phyloP scores from a whole-genome alignment of 176 grass and related monocot genomes.

The Triticum timopheevii region DNA sequence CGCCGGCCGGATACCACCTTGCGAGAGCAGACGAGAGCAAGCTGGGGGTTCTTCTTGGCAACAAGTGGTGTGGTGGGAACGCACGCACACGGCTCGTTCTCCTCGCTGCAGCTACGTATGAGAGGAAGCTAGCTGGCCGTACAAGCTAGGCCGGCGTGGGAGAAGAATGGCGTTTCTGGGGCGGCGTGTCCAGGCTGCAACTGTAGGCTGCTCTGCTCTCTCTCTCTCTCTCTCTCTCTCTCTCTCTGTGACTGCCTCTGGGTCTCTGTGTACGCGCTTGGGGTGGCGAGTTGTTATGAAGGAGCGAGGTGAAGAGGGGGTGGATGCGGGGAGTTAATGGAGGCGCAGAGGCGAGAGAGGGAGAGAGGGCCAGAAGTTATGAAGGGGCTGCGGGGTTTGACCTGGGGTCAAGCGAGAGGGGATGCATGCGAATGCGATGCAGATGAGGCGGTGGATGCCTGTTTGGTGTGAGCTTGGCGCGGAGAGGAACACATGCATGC shows the following conservation, averaged over 20 bases:
- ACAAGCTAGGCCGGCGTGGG: conserved; percentile 24
- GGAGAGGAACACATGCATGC: not conserved
- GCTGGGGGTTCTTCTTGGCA: not conserved
- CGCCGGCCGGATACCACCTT: not conserved
- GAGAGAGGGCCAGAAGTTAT: conserved; percentile 14
- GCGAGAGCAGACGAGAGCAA: not conserved
- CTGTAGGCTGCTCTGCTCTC: not conserved
- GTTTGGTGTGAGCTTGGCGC: conserved; percentile 43
- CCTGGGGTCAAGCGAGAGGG: conserved; percentile 29
- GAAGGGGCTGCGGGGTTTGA: conserved; percentile 29
- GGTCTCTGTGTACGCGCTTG: not conserved
- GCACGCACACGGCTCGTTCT: not conserved
- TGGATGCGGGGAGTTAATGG: conserved; percentile 37
- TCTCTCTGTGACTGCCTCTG: not conserved
- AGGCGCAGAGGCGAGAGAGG: conserved; percentile 6
- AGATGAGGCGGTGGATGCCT: conserved; percentile 18
- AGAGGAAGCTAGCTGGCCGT: conserved; percentile 3
- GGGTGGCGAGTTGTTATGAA: conserved; percentile 43
- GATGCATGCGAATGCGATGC: conserved; percentile 12
- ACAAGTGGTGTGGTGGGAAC: not conserved
- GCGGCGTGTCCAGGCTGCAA: conserved; percentile 11
- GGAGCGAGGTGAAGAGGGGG: conserved; percentile 26
- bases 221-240: not conserved
- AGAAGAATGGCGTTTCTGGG: conserved; percentile 27
- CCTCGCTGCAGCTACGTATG: not conserved